A percentile compares a stretch with the other conserved stretches of the same genome.
These are phyloP conservation scores for Venturia oleaginea DNA, from an alignment of 2,329 filamentous ascomycete genomes.

Conservation along the genomic window DNA sequence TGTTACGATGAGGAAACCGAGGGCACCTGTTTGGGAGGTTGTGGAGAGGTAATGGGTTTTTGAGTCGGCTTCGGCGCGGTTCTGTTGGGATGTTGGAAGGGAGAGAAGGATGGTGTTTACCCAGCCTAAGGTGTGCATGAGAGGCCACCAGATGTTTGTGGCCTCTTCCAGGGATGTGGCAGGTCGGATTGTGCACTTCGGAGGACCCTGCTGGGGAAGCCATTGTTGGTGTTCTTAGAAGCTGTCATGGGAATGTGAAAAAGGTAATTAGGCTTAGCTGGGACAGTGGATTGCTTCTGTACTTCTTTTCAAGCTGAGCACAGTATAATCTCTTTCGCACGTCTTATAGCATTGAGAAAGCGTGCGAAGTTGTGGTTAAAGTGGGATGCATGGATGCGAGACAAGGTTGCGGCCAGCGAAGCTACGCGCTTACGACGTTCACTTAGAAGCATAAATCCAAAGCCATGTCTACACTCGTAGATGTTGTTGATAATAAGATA, in stretches of 20 bases:
- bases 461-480: too few species aligned
- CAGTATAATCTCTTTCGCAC: neutral
- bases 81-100: slow-evolving; percentile 20
- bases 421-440: neutral
- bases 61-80: slow-evolving; percentile 26
- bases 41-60: slow-evolving; percentile 24
- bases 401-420: neutral
- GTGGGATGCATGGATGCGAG: neutral
- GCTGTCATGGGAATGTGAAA: neutral
- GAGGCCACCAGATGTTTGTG: slow-evolving; percentile 26
- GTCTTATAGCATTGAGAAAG: neutral
- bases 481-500: too few species aligned
- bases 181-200: slow-evolving; percentile 19
- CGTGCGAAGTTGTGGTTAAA: neutral
- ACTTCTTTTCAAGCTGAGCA: neutral
- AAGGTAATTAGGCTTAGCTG: neutral
- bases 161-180: slow-evolving; percentile 20
- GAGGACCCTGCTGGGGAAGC: neutral
- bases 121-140: slow-evolving; percentile 28
- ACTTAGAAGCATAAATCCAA: too few species aligned
- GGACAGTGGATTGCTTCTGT: neutral
- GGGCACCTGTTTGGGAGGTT: slow-evolving; percentile 16
- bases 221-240: neutral
- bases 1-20: slow-evolving; percentile 25
- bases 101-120: slow-evolving; percentile 16